phyloP scores from a whole-genome alignment of 192 early-diverging fungal species.

The Piromyces sp. region DNA sequence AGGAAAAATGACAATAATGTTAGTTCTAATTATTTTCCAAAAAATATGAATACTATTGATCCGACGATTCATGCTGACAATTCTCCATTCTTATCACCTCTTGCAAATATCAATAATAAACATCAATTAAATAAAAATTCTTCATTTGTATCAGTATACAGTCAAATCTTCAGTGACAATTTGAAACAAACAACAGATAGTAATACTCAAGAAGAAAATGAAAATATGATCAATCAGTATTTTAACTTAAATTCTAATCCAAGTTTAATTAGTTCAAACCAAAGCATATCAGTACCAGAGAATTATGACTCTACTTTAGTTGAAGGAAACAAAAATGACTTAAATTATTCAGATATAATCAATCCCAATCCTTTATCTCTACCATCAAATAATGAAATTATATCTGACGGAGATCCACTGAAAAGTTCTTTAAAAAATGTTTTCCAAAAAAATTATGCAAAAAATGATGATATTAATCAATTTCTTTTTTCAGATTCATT shows the following conservation, averaged over 20 bases:
- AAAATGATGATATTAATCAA: background rate
- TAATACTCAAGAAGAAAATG: background rate
- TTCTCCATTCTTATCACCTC: background rate
- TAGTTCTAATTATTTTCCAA: background rate
- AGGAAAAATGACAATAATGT: background rate
- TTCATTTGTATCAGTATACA: background rate
- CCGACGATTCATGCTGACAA: background rate
- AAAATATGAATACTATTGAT: background rate
- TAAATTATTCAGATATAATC: no score
- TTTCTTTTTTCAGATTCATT: background rate
- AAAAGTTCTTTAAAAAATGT: background rate
- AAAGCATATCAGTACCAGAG: no score
- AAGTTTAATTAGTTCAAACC: background rate
- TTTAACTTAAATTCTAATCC: background rate
- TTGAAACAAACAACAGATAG: background rate
- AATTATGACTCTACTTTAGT: no score
- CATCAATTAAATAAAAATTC: background rate
- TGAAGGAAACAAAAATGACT: no score
- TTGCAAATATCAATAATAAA: background rate
- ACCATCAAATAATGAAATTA: background rate
- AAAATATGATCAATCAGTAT: background rate
- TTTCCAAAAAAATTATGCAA: background rate
- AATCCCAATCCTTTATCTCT: background rate
- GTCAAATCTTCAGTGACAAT: background rate
- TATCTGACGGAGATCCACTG: background rate